A percentile compares a stretch with the other conserved stretches of the same genome.
These are phyloP conservation scores for Aspergillus ostianus DNA, from an alignment of 495 filamentous ascomycete genomes.

Conservation along the genomic window DNA sequence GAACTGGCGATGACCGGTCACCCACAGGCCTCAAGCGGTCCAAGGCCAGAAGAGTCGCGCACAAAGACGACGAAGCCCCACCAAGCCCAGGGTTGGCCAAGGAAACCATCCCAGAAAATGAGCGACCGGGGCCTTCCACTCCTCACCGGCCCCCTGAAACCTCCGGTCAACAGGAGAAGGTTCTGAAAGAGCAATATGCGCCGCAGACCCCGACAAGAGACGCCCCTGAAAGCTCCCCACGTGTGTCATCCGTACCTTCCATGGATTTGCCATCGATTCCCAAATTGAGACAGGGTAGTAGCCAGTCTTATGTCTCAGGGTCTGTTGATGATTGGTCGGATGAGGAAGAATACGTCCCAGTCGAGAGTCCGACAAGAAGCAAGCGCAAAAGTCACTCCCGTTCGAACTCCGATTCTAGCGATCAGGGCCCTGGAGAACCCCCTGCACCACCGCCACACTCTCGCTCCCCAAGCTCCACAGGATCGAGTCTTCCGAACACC, in stretches of 20 bases:
- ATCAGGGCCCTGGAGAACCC: conserved; percentile 33
- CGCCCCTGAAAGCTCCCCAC: conserved; percentile 33
- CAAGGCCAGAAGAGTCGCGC: conserved; percentile 53
- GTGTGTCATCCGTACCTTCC: conserved; percentile 58
- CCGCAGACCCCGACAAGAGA: conserved; percentile 24
- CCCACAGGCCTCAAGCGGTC: conserved; percentile 50
- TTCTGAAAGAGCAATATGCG: conserved; percentile 20
- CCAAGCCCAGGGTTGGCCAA: conserved; percentile 26
- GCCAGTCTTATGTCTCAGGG: conserved; percentile 35
- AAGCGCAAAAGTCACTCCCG: conserved; percentile 33
- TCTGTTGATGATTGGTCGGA: conserved; percentile 36
- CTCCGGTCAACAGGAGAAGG: conserved; percentile 28
- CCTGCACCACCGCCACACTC: conserved; percentile 54
- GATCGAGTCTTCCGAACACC: conserved; percentile 48
- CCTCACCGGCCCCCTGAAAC: conserved; percentile 27
- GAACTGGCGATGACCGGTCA: conserved; percentile 25
- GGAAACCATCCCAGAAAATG: conserved; percentile 7
- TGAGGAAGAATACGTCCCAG: conserved; percentile 24
- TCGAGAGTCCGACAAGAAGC: conserved; percentile 36
- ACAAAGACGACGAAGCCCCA: conserved; percentile 39
- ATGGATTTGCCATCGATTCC: conserved; percentile 56
- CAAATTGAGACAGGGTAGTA: conserved; percentile 49
- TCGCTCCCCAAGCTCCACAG: conserved; percentile 45
- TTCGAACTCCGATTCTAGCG: conserved; percentile 27
- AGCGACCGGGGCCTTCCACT: conserved; percentile 9